These are phyloP conservation scores for Synchytrium microbalum DNA, from an alignment of 371 early-diverging fungal genomes.

Conservation along the genomic window DNA sequence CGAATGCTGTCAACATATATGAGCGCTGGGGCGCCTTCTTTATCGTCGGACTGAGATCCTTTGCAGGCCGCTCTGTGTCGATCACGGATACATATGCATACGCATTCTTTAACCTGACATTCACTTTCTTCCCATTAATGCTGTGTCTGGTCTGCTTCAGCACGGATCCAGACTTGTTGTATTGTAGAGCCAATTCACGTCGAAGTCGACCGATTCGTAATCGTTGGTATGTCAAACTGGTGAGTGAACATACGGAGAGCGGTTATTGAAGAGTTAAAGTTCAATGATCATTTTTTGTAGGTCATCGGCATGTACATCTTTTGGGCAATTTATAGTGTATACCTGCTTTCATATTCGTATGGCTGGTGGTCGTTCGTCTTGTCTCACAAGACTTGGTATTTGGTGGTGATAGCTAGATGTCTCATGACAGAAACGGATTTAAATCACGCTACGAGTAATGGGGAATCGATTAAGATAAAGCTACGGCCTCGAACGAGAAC, in stretches of 20 bases:
- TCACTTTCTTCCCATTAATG: conserved; percentile 17
- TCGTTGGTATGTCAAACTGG: conserved; percentile 13
- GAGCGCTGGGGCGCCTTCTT: conserved; percentile 47
- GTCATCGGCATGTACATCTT: too few relatives aligned
- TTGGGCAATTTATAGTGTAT: too few relatives aligned
- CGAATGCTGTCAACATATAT: conserved; percentile 34
- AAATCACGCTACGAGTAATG: too few relatives aligned
- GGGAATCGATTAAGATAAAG: too few relatives aligned
- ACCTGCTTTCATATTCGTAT: too few relatives aligned
- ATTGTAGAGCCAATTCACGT: conserved; percentile 14
- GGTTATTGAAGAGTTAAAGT: too few relatives aligned
- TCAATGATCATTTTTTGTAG: too few relatives aligned
- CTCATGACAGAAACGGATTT: too few relatives aligned
- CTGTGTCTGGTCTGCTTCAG: conserved; percentile 21
- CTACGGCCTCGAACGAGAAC: too few relatives aligned
- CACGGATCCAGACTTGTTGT: conserved; percentile 18
- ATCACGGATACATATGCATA: conserved; percentile 72
- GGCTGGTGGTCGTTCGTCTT: too few relatives aligned
- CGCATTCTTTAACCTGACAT: conserved; percentile 19
- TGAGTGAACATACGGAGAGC: conserved; percentile 7
- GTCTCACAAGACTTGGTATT: too few relatives aligned
- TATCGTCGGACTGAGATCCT: conserved; percentile 49
- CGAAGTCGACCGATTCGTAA: conserved; percentile 13
- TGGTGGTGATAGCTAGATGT: too few relatives aligned
- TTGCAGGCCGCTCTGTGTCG: conserved; percentile 66